Evolutionary conservation across 140 eudicot species (phyloP), one percentile per base, ranked within the genome.

Genomic region (Stevia rebaudiana): DNA sequence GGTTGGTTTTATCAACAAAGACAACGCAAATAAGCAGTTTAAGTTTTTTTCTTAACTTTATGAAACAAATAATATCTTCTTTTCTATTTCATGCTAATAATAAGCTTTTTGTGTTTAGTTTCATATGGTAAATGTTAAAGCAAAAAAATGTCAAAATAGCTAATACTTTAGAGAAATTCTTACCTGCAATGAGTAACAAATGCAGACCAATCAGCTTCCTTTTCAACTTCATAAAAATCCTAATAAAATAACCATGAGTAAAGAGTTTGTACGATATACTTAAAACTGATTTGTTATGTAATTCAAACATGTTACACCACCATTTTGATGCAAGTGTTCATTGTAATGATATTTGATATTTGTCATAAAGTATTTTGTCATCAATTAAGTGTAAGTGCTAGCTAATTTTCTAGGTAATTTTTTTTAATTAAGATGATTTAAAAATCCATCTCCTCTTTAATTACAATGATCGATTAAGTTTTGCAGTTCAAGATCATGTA

Each of bases 221-320:
- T 88, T 81, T 92, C 96, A 52, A 88, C 81, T 51, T 88, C 81
- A 60, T 74, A 75, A 68, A 85, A 92, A 5, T 69, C 83, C 98
- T 88, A 65, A 43, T 7, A 63, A 31, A 80, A 81, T 48, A 13
- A 63, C 39, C 22, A 58, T 56, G 43, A 33, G 61, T 33, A 24
- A 24, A 55, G 58, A 52, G 55, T 50, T 24, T 6, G 52, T 22
- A 70, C 8, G 40, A 71, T 31, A 44, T 16, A 21, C 46, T 57
- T 15, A 57, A 56, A 30, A 33, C 4, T 4, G 43, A 9, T 31
- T 47, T 17, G 53, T 15, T 11, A 16, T 17, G 4, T 28, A 19
- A 48, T 18, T 48, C 54, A 48, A 48, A n/a, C 50, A 13, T n/a
- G 21, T 43, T 4, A 43, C 50, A 43, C 50, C 15, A n/a, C 17